Conservation (phyloP, 1,139 yeast genomes). For the Geotrichum phurueaensis region DNA sequence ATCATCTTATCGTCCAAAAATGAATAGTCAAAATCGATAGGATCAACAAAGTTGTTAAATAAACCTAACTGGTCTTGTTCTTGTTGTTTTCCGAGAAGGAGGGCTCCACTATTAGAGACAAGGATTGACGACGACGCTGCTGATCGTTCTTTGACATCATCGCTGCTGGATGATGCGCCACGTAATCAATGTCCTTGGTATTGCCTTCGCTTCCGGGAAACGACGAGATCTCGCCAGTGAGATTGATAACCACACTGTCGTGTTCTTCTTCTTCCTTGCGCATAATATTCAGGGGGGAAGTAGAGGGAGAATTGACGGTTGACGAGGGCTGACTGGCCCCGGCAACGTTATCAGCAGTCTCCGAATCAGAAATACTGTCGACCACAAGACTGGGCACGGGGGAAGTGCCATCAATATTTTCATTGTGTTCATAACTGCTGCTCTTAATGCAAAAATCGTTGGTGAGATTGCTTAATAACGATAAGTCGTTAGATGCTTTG, state of each 20-base stretch:
- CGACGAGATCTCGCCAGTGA: constrained; percentile 7
- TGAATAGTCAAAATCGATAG: constrained; percentile 17
- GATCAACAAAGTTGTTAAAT: constrained; percentile 20
- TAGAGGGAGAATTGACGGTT: constrained; percentile 26
- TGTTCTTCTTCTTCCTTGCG: constrained; percentile 12
- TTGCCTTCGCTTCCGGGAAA: constrained; percentile 11
- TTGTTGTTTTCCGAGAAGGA: constrained; percentile 27
- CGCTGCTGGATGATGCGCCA: constrained; percentile 45
- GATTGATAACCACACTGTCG: constrained; percentile 7
- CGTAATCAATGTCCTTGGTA: constrained; percentile 21
- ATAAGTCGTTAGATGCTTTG: constrained; percentile 20
- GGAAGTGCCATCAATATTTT: not conserved
- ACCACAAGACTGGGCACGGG: constrained; percentile 4
- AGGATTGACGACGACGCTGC: constrained; percentile 38
- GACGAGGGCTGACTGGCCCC: constrained; percentile 1
- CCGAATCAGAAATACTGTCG: not conserved
- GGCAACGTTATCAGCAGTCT: not conserved
- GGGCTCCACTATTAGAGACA: not conserved
- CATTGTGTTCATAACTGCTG: not conserved
- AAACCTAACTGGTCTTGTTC: constrained; percentile 15
- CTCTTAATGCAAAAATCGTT: not conserved
- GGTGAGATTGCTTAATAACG: constrained; percentile 24
- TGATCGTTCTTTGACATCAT: constrained; percentile 37
- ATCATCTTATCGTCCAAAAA: constrained; percentile 17
- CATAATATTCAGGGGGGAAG: constrained; percentile 14